Percentiles rank a stretch among this genome's conserved stretches.
Evolutionary conservation across 2,329 filamentous ascomycete genomes (phyloP).

Genomic region (Penicillium sp.): DNA sequence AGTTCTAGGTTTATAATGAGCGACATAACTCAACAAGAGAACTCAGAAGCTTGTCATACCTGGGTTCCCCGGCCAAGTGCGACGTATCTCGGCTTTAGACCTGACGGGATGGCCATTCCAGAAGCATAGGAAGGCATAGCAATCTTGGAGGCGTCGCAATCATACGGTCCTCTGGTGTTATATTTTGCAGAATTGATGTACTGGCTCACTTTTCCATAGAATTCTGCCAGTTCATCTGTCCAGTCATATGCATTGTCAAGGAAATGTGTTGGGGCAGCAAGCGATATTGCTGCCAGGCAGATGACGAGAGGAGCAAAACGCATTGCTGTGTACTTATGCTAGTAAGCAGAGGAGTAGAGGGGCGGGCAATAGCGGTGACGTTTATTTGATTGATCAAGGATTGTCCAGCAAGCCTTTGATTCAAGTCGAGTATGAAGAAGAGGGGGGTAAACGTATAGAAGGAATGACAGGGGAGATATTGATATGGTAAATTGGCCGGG

Average conservation of each 20-base stretch:
- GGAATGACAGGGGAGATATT: slow-evolving; percentile 13
- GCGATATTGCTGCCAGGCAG: slow-evolving; percentile 32
- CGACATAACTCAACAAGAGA: slow-evolving; percentile 5
- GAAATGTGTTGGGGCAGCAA: slow-evolving; percentile 36
- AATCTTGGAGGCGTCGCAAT: slow-evolving; percentile 37
- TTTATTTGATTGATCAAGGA: background rate
- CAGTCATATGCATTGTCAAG: slow-evolving; percentile 37
- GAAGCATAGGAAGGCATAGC: slow-evolving; percentile 50
- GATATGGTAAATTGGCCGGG: slow-evolving; percentile 11
- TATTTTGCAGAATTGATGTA: slow-evolving; percentile 34
- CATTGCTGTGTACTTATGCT: slow-evolving; percentile 22
- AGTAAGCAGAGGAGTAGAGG: slow-evolving; percentile 2
- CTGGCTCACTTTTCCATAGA: slow-evolving; percentile 40
- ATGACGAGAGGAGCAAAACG: slow-evolving; percentile 26
- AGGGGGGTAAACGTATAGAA: slow-evolving; percentile 2
- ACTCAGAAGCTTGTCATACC: slow-evolving; percentile 31
- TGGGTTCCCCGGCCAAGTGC: slow-evolving; percentile 79
- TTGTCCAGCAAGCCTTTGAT: slow-evolving; percentile 8
- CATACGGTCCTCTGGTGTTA: slow-evolving; percentile 15
- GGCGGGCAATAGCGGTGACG: background rate
- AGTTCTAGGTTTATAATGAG: slow-evolving; percentile 63
- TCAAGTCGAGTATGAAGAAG: slow-evolving; percentile 5
- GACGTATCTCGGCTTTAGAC: slow-evolving; percentile 69
- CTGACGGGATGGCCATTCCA: slow-evolving; percentile 60
- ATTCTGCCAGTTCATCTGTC: slow-evolving; percentile 41